These are phyloP conservation scores for Cokeromyces recurvatus DNA, from an alignment of 371 early-diverging fungal genomes.

Conservation along the genomic window DNA sequence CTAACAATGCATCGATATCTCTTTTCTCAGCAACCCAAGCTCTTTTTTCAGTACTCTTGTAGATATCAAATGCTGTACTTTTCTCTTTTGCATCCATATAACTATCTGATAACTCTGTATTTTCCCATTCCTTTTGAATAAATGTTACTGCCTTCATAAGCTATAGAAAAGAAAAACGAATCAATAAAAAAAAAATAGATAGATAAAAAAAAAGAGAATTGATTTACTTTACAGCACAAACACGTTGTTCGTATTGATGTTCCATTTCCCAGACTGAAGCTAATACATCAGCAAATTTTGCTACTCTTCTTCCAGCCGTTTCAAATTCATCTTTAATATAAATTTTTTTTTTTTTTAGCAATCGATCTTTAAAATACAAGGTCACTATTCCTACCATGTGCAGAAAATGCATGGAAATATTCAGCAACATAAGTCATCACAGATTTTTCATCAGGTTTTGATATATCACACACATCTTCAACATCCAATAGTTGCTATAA, in stretches of 20 bases:
- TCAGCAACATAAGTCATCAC: conserved; percentile 99
- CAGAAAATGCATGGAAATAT: conserved; percentile 97
- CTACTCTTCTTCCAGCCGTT: conserved; percentile 87
- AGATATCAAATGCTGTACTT: conserved; percentile 68
- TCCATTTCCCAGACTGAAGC: conserved; percentile 85
- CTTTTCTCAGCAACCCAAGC: conserved; percentile 88
- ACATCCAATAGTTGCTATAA: conserved; percentile 84
- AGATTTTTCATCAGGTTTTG: conserved; percentile 95
- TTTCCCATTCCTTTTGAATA: conserved; percentile 64
- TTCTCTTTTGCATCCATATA: conserved; percentile 77
- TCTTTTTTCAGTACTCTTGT: conserved; percentile 81
- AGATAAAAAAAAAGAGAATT: background rate
- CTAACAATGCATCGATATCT: conserved; percentile 81
- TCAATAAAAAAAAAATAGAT: no score
- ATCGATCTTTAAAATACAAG: no score
- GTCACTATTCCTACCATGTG: conserved; percentile 63
- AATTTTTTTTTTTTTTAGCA: no score
- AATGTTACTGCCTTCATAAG: conserved; percentile 63
- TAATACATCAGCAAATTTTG: conserved; percentile 87
- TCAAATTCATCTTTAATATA: conserved; percentile 83
- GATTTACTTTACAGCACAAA: conserved; percentile 28
- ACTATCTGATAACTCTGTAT: conserved; percentile 54
- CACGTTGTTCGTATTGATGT: conserved; percentile 86
- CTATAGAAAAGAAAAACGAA: conserved; percentile 8
- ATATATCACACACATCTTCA: conserved; percentile 93